Percentiles rank a stretch among this genome's conserved stretches.
Evolutionary conservation across 176 grass and related monocot species (phyloP).

Genomic region (Juncus inflexus): DNA sequence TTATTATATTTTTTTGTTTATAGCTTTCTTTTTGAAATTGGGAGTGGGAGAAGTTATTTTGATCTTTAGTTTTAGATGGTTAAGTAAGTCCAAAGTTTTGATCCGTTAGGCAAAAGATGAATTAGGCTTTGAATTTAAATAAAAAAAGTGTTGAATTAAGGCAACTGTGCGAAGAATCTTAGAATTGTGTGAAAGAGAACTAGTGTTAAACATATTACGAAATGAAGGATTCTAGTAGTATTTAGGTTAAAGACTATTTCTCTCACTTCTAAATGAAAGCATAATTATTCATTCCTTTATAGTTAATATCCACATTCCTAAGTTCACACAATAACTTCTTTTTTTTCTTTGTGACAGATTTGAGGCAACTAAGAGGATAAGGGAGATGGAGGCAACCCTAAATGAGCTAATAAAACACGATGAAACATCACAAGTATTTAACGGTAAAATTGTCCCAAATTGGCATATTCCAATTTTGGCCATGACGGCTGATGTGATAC

Average conservation of each 20-base stretch:
- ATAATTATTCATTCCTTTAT: too few species aligned
- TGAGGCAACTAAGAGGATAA: constrained; percentile 83
- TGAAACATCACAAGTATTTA: constrained; percentile 41
- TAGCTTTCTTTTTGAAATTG: not conserved
- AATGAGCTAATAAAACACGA: constrained; percentile 60
- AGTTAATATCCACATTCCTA: too few species aligned
- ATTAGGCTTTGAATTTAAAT: too few species aligned
- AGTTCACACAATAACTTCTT: not conserved
- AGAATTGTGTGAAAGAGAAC: too few species aligned
- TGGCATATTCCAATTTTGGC: constrained; percentile 95
- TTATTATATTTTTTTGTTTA: not conserved
- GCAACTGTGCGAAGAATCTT: too few species aligned
- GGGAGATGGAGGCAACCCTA: constrained; percentile 70
- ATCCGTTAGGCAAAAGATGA: too few species aligned
- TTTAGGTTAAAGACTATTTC: too few species aligned
- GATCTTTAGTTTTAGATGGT: too few species aligned
- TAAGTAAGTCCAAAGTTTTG: too few species aligned
- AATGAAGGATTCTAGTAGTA: too few species aligned
- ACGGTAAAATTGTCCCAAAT: constrained; percentile 30
- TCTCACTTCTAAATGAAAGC: constrained; percentile 6
- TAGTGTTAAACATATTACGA: too few species aligned
- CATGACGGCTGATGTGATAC: constrained; percentile 99
- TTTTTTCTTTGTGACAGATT: constrained; percentile 46
- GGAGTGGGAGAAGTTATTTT: not conserved
- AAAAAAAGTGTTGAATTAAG: too few species aligned